Evolutionary conservation across 805 yeast genomes (phyloP).

Genomic region (Ogataea allantospora): DNA sequence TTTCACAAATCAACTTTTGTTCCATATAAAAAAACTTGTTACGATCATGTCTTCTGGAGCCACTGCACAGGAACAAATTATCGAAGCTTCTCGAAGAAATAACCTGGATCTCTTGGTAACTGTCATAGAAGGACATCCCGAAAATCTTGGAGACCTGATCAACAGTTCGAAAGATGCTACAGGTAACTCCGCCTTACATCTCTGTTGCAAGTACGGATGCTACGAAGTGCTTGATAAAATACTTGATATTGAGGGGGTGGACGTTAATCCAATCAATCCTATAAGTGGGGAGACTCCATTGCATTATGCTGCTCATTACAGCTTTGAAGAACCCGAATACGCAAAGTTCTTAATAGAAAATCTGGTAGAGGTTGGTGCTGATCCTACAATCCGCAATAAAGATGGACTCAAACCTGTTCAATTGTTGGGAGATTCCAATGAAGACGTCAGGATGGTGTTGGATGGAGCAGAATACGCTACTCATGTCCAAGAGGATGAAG

Average conservation of each 20-base stretch:
- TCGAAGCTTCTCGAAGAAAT: constrained; percentile 87
- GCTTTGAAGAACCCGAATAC: constrained; percentile 79
- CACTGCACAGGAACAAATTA: constrained; percentile 67
- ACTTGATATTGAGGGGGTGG: constrained; percentile 86
- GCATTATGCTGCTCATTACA: constrained; percentile 78
- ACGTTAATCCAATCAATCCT: constrained; percentile 76
- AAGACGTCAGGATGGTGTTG: constrained; percentile 57
- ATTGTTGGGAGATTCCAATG: constrained; percentile 51
- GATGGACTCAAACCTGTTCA: constrained; percentile 75
- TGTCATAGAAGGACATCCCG: constrained; percentile 45
- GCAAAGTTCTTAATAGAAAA: constrained; percentile 77
- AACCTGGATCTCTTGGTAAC: constrained; percentile 70
- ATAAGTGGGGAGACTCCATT: constrained; percentile 84
- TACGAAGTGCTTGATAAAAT: constrained; percentile 82
- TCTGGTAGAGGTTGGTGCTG: constrained; percentile 88
- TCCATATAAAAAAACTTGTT: no score
- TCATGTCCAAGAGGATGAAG: constrained; percentile 37
- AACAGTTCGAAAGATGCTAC: constrained; percentile 73
- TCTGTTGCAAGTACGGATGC: constrained; percentile 78
- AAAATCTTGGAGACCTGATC: constrained; percentile 46
- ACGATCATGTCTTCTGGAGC: constrained; percentile 53
- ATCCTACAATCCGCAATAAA: constrained; percentile 61
- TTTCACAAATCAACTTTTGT: neutral
- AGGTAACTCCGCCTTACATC: constrained; percentile 77
- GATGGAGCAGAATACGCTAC: constrained; percentile 84